A percentile compares a stretch with the other conserved stretches of the same genome.
Conservation (phyloP, 805 yeast genomes). For the Candida awuae region DNA sequence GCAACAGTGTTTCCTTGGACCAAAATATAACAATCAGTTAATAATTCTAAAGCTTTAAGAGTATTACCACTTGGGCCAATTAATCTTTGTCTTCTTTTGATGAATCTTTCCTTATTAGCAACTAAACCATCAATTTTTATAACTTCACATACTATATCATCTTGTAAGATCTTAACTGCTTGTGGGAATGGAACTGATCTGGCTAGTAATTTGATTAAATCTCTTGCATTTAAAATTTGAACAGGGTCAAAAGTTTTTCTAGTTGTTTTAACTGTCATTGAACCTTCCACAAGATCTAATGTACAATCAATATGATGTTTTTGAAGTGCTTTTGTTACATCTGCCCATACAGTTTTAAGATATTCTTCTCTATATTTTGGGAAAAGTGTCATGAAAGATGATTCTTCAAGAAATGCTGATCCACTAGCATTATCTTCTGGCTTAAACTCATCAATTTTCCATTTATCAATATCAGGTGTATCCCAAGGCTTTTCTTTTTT, state of each 20-base stretch:
- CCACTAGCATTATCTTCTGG: slow-evolving; percentile 87
- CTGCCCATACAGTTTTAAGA: slow-evolving; percentile 85
- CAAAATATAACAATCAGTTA: slow-evolving; percentile 90
- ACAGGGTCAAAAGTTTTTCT: slow-evolving; percentile 95
- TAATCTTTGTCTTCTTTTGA: slow-evolving; percentile 90
- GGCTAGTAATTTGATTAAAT: slow-evolving; percentile 84
- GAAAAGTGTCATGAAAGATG: slow-evolving; percentile 87
- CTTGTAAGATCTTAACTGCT: slow-evolving; percentile 84
- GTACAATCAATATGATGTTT: slow-evolving; percentile 73
- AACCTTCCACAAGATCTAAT: slow-evolving; percentile 87
- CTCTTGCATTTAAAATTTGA: slow-evolving; percentile 87
- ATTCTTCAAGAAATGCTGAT: slow-evolving; percentile 87
- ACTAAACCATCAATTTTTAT: slow-evolving; percentile 90
- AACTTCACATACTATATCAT: slow-evolving; percentile 92
- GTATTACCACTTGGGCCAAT: slow-evolving; percentile 98
- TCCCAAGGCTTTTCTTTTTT: slow-evolving; percentile 98
- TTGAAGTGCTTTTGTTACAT: slow-evolving; percentile 74
- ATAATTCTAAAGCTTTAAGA: slow-evolving; percentile 84
- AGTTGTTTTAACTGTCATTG: slow-evolving; percentile 95
- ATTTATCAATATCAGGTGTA: slow-evolving; percentile 87
- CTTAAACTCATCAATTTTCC: slow-evolving; percentile 82
- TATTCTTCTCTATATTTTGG: slow-evolving; percentile 95
- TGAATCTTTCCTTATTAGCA: slow-evolving; percentile 84
- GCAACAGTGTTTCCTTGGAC: slow-evolving; percentile 98
- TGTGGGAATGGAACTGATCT: slow-evolving; percentile 97